Percentiles rank a stretch among this genome's conserved stretches.
Evolutionary conservation across 1,139 yeast species (phyloP).

Genomic region (Geotrichum histeridarum): DNA sequence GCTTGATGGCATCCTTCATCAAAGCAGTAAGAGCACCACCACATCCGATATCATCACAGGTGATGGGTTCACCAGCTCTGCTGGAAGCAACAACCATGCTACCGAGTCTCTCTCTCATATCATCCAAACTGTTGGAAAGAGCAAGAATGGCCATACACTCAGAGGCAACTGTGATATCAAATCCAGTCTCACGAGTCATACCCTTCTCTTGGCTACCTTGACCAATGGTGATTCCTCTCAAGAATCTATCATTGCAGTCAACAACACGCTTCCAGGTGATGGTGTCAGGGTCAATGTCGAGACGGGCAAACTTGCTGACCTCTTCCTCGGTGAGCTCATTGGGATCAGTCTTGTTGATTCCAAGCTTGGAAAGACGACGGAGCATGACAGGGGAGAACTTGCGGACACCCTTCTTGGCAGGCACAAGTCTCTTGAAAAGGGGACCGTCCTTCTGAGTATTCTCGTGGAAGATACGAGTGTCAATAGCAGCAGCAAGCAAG

Average conservation of each 20-base stretch:
- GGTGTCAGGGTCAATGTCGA: conserved; percentile 89
- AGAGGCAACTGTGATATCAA: conserved; percentile 94
- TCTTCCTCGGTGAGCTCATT: conserved; percentile 79
- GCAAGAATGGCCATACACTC: conserved; percentile 98
- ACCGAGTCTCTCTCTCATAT: conserved; percentile 87
- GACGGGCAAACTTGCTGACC: conserved; percentile 66
- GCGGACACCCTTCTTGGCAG: conserved; percentile 77
- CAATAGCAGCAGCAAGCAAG: conserved; percentile 94
- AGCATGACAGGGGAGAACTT: conserved; percentile 74
- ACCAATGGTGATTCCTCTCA: conserved; percentile 88
- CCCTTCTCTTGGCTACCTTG: conserved; percentile 95
- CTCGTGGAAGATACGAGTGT: conserved; percentile 97
- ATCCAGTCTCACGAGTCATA: conserved; percentile 80
- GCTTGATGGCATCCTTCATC: conserved; percentile 94
- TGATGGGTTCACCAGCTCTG: conserved; percentile 77
- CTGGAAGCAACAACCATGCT: conserved; percentile 86
- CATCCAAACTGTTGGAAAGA: conserved; percentile 72
- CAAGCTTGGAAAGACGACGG: conserved; percentile 71
- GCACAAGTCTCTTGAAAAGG: conserved; percentile 80
- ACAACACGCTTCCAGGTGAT: conserved; percentile 97
- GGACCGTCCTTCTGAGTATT: conserved; percentile 86
- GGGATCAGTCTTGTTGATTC: conserved; percentile 76
- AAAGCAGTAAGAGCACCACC: conserved; percentile 97
- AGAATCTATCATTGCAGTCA: conserved; percentile 89
- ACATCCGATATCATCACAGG: conserved; percentile 94